These are phyloP conservation scores for Termitomyces sp. DNA, from an alignment of 768 basidiomycete genomes.

Conservation along the genomic window DNA sequence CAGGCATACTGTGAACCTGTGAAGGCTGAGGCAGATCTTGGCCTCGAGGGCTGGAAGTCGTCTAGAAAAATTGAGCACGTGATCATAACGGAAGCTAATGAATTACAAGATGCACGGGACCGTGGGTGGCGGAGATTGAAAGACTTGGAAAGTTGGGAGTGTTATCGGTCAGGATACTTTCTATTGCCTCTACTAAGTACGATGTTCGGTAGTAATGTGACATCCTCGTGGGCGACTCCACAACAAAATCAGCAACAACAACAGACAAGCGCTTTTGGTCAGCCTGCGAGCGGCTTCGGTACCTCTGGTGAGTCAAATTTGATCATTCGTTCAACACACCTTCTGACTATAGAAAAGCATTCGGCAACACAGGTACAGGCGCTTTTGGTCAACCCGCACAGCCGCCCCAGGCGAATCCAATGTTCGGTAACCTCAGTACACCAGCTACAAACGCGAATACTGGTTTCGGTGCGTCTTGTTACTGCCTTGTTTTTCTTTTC, in stretches of 20 bases:
- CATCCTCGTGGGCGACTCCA: constrained; percentile 67
- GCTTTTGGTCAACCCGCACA: constrained; percentile 57
- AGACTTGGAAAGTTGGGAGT: constrained; percentile 20
- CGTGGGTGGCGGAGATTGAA: constrained; percentile 33
- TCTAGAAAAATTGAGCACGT: constrained; percentile 32
- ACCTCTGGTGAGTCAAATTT: constrained; percentile 37
- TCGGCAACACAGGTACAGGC: constrained; percentile 46
- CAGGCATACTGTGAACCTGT: constrained; percentile 43
- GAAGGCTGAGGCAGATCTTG: not conserved
- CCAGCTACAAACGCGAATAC: constrained; percentile 28
- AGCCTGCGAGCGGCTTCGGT: constrained; percentile 59
- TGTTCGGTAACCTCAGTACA: constrained; percentile 66
- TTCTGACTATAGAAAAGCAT: constrained; percentile 33
- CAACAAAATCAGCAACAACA: constrained; percentile 62
- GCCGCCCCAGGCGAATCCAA: constrained; percentile 68
- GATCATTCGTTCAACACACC: constrained; percentile 17
- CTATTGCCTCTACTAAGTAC: constrained; percentile 17
- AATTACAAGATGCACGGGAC: constrained; percentile 14
- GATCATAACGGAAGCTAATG: constrained; percentile 12
- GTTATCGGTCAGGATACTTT: constrained; percentile 1
- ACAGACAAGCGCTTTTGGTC: constrained; percentile 65
- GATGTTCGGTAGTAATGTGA: constrained; percentile 63
- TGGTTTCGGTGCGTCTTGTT: constrained; percentile 42
- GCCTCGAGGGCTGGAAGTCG: not conserved
- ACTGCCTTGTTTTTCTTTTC: constrained; percentile 8